phyloP scores from a whole-genome alignment of 768 basidiomycete genomes.

The Leccinum disarticulatum region DNA sequence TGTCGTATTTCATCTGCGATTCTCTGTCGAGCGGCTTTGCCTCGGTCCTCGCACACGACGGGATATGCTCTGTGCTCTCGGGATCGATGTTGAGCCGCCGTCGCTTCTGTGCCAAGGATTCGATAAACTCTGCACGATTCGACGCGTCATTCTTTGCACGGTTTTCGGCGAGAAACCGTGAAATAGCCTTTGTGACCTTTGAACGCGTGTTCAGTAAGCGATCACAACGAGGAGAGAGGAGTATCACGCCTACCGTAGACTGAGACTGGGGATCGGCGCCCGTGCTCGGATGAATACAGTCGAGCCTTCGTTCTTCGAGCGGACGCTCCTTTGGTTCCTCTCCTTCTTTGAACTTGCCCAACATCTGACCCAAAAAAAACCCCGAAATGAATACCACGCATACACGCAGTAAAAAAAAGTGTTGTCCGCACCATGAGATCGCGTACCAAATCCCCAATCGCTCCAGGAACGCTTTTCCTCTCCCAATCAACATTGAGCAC shows the following conservation, averaged over 20 bases:
- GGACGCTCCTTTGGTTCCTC: constrained; percentile 31
- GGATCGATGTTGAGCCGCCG: constrained; percentile 40
- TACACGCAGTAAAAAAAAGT: not conserved
- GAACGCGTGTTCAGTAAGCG: constrained; percentile 8
- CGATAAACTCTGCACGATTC: constrained; percentile 73
- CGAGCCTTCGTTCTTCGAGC: constrained; percentile 69
- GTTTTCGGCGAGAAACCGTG: constrained; percentile 67
- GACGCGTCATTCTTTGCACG: constrained; percentile 73
- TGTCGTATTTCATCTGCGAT: constrained; percentile 83
- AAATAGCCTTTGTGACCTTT: constrained; percentile 71
- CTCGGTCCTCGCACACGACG: constrained; percentile 74
- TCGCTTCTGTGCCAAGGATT: constrained; percentile 56
- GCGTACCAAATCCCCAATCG: constrained; percentile 50
- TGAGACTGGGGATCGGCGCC: constrained; percentile 51
- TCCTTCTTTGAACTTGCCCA: constrained; percentile 32
- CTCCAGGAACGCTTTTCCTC: constrained; percentile 51
- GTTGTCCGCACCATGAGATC: constrained; percentile 47
- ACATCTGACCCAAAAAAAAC: constrained; percentile 17
- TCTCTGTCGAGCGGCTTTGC: constrained; percentile 71
- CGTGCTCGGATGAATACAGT: constrained; percentile 53
- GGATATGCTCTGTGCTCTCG: constrained; percentile 31
- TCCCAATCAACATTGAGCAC: constrained; percentile 71
- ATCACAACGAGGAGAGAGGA: not conserved
- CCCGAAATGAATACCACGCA: not conserved
- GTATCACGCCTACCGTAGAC: constrained; percentile 51